These are phyloP conservation scores for Hyparrhenia diplandra DNA, from an alignment of 176 grass and related monocot genomes.

Conservation along the genomic window DNA sequence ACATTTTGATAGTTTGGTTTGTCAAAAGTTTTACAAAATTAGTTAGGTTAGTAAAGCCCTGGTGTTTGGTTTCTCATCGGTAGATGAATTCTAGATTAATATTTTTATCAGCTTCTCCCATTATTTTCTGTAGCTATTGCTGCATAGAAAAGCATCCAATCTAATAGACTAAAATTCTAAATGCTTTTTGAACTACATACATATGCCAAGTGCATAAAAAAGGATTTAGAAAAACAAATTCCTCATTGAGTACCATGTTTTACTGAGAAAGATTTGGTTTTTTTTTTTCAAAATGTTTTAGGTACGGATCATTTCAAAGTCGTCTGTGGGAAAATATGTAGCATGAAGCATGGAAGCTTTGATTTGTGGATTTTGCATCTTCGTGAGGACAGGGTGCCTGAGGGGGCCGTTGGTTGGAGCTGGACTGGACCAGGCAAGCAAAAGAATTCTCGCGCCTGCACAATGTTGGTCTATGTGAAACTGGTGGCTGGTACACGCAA, in stretches of 20 bases:
- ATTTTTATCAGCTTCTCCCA: background rate
- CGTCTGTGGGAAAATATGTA: background rate
- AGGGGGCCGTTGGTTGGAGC: background rate
- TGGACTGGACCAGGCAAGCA: slow-evolving; percentile 18
- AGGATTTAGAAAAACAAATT: background rate
- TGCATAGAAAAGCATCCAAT: background rate
- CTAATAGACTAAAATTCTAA: background rate
- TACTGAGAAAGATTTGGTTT: background rate
- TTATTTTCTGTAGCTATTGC: background rate
- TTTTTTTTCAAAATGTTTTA: background rate
- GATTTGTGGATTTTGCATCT: slow-evolving; percentile 3
- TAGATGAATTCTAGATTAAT: background rate
- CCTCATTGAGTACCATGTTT: background rate
- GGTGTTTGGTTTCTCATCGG: background rate
- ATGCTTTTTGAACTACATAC: background rate
- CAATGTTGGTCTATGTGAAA: background rate
- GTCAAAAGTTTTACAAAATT: background rate
- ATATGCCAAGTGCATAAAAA: background rate
- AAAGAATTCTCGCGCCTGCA: background rate
- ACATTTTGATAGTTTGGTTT: slow-evolving; percentile 13
- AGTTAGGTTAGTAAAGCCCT: background rate
- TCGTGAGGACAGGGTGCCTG: background rate
- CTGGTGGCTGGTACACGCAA: background rate
- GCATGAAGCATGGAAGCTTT: background rate
- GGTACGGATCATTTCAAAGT: background rate